Base-by-base conservation (phyloP, 1,139 yeast genomes). In the Geotrichum restrictum region DNA sequence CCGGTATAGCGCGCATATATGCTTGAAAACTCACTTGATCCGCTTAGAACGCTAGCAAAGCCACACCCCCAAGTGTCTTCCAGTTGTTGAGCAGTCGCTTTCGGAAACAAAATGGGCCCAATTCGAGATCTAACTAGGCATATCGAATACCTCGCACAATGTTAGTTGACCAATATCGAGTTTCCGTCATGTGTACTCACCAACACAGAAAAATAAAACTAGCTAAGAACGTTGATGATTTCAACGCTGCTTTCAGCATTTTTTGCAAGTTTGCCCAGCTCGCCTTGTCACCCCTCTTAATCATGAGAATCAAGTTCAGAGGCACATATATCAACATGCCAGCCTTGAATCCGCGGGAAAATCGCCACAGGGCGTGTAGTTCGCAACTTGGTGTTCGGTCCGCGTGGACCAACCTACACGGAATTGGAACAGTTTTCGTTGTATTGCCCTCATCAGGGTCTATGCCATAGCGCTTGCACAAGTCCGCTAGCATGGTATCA, bases 151-250 rank as follows among this genome's bases (percentile, higher is more conserved):
- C 29, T 24, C 29, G 29, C 29, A 24, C 8, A 8, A 24, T 8
- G 29, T 24, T 24, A 24, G 29, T 8, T 8, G 7, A 24, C 29
- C 8, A 8, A 24, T 24, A 24, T n/a, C n/a, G n/a, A n/a, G n/a
- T n/a, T n/a, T n/a, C 38, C 13, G 6, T n/a, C 38, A 5, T 34
- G 18, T n/a, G 18, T 34, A 34, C 29, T 24, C 5, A 24, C 76
- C 78, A 74, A 53, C 67, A 64, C 21, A 73, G 62, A 6, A 67
- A 63, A 14, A 72, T 71, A 52, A 69, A 74, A 3, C 68, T 44
- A 8, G 72, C 74, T 44, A 74, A 60, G 57, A 74, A 74, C 14
- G 70, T 62, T 10, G 76, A 67, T 3, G 77, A 74, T 16, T 74
- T 58, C 2, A 64, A 49, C 2, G 70, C 60, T 24, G 60, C 45